Evolutionary conservation across 2,329 filamentous ascomycete species (phyloP).

Genomic region (Trichoderma guizhouense): DNA sequence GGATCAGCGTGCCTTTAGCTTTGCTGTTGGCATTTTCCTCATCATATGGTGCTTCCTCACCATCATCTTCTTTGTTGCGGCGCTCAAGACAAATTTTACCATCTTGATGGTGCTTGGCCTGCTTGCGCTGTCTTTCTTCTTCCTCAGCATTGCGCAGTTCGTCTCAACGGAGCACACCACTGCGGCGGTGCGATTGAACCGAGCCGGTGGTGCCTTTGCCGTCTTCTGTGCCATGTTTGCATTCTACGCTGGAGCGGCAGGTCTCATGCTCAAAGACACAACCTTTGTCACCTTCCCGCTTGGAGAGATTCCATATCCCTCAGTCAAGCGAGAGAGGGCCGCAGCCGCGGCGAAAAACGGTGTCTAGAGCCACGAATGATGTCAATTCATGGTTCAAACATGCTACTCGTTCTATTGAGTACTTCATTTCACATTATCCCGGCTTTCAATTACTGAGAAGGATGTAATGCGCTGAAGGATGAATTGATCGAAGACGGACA

Average conservation of each 20-base stretch:
- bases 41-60: conserved; percentile 61
- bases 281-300: conserved; percentile 41
- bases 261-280: conserved; percentile 40
- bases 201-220: conserved; percentile 38
- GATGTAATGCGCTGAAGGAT: not conserved
- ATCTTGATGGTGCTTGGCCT: conserved; percentile 58
- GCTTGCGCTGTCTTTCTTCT: conserved; percentile 55
- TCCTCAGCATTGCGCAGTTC: conserved; percentile 58
- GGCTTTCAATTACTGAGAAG: not conserved
- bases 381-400: not conserved
- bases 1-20: conserved; percentile 40
- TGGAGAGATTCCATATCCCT: conserved; percentile 30
- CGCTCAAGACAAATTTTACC: conserved; percentile 55
- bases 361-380: not conserved
- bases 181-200: conserved; percentile 44
- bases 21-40: conserved; percentile 55
- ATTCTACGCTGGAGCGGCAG: conserved; percentile 40
- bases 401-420: not conserved
- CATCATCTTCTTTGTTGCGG: conserved; percentile 52
- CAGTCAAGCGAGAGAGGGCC: not conserved
- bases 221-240: conserved; percentile 36
- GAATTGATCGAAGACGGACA: not conserved
- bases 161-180: conserved; percentile 35
- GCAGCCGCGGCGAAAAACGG: not conserved
- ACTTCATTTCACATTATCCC: not conserved